A percentile compares a stretch with the other conserved stretches of the same genome.
phyloP scores from a whole-genome alignment of 768 basidiomycete genomes.

The Mycena leptocephala region DNA sequence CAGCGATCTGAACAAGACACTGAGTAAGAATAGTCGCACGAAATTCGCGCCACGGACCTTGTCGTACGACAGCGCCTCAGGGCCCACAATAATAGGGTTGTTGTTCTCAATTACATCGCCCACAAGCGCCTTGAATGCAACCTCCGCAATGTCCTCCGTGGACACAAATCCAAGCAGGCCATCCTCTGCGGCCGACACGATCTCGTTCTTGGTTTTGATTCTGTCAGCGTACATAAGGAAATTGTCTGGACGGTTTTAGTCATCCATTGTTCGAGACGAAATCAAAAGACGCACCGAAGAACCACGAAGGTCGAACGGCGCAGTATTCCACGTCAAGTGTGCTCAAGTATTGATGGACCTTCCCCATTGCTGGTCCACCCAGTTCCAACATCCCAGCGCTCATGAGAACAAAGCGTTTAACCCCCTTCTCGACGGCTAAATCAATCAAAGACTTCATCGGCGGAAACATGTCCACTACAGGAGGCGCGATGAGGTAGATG shows the following conservation, averaged over 20 bases:
- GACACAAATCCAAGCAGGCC: conserved; percentile 49
- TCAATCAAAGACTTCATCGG: conserved; percentile 50
- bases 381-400: conserved; percentile 43
- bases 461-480: conserved; percentile 33
- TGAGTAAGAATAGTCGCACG: not conserved
- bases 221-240: conserved; percentile 37
- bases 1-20: conserved; percentile 41
- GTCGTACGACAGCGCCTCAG: conserved; percentile 48
- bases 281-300: conserved; percentile 44
- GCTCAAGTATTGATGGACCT: conserved; percentile 54
- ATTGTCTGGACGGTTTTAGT: conserved; percentile 46
- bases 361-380: conserved; percentile 45
- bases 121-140: conserved; percentile 48
- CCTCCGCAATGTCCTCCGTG: conserved; percentile 52
- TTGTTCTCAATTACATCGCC: conserved; percentile 42
- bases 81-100: conserved; percentile 51
- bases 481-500: conserved; percentile 51
- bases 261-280: not conserved
- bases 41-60: conserved; percentile 38
- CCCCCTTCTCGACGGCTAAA: conserved; percentile 49
- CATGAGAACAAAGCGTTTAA: conserved; percentile 52
- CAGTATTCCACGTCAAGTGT: conserved; percentile 51
- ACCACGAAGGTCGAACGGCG: conserved; percentile 56
- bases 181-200: conserved; percentile 46
- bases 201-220: conserved; percentile 43